Conservation (phyloP, 1,284 basidiomycete genomes). For the Fistulinella cinereoalba region DNA sequence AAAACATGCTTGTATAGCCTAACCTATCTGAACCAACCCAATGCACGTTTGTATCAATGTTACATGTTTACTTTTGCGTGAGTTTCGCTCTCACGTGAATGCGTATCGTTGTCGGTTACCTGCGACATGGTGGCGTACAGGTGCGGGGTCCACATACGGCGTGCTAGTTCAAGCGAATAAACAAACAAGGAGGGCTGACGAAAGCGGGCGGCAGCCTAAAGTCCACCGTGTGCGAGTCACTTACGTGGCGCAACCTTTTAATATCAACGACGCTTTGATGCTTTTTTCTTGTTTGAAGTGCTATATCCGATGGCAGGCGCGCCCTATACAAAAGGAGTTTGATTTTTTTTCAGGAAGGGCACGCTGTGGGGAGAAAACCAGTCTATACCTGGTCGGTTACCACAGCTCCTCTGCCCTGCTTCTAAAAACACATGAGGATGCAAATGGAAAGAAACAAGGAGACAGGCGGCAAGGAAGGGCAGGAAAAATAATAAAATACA, state of each 20-base stretch:
- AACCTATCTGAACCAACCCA: conserved; percentile 17
- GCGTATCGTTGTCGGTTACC: not conserved
- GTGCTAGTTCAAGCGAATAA: not conserved
- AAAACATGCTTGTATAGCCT: conserved; percentile 18
- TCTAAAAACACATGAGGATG: conserved; percentile 14
- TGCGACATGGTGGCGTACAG: not conserved
- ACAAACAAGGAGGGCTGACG: not conserved
- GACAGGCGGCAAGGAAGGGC: not conserved
- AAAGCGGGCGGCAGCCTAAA: not conserved
- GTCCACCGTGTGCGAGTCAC: not conserved
- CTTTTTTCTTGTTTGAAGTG: conserved; percentile 20
- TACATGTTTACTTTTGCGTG: not conserved
- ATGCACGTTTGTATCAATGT: conserved; percentile 23
- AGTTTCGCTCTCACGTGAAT: not conserved
- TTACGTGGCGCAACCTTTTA: not conserved
- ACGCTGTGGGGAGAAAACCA: conserved; percentile 1
- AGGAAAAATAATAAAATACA: not conserved
- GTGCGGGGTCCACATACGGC: too few relatives aligned
- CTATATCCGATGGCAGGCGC: not conserved
- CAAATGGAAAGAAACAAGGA: not conserved
- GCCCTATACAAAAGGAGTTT: not conserved
- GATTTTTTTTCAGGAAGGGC: not conserved
- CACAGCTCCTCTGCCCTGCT: conserved; percentile 18
- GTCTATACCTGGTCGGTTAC: conserved; percentile 24
- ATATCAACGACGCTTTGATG: conserved; percentile 24